Percentiles rank a stretch among this genome's conserved stretches.
These are phyloP conservation scores for Jatropha curcas DNA, from an alignment of 345 rosid genomes.

Conservation along the genomic window DNA sequence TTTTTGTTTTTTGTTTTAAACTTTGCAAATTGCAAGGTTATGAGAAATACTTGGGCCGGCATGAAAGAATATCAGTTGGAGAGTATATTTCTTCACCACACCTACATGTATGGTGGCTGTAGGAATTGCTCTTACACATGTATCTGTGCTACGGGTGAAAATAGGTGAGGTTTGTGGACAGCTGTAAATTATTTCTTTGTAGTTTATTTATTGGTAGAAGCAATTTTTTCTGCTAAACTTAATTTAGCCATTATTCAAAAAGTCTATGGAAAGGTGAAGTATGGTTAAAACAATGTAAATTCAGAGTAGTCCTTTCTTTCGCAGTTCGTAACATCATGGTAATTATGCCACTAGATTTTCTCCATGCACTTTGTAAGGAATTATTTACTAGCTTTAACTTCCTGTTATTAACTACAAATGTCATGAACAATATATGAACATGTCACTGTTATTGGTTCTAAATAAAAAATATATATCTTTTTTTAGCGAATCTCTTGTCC, in stretches of 20 bases:
- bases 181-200: background rate
- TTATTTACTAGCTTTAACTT: too few species aligned
- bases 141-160: slow-evolving; percentile 94
- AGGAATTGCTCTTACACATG: slow-evolving; percentile 96
- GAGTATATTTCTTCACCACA: slow-evolving; percentile 92
- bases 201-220: slow-evolving; percentile 1
- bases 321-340: background rate
- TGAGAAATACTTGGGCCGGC: slow-evolving; percentile 60
- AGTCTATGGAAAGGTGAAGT: background rate
- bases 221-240: background rate
- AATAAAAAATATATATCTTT: too few species aligned
- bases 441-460: too few species aligned
- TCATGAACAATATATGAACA: background rate
- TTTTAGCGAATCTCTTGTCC: background rate
- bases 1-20: background rate
- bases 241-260: background rate
- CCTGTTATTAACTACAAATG: background rate
- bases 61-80: slow-evolving; percentile 95
- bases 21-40: slow-evolving; percentile 49
- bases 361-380: slow-evolving; percentile 2
- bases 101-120: slow-evolving; percentile 91
- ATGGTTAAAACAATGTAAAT: background rate
- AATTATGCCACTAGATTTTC: background rate
- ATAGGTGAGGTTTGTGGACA: slow-evolving; percentile 47
- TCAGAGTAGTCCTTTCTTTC: background rate